These are phyloP conservation scores for Exophiala phaeomuriformis DNA, from an alignment of 2,329 filamentous ascomycete genomes.

Conservation along the genomic window DNA sequence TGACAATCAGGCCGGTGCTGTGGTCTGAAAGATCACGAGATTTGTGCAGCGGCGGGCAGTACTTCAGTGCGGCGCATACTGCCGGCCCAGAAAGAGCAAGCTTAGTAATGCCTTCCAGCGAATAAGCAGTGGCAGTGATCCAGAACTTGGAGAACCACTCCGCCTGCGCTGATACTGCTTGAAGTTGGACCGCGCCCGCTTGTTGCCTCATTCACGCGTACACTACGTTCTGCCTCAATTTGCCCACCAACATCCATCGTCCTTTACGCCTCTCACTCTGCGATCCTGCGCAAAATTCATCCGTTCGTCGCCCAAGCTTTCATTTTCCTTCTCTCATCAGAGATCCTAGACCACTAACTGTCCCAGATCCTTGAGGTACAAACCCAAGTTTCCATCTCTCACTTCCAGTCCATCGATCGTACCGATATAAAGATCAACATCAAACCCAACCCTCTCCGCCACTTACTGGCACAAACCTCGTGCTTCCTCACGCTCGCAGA, in stretches of 20 bases:
- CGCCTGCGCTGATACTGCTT: background rate
- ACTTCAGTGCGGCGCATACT: background rate
- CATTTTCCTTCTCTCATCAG: background rate
- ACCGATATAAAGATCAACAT: background rate
- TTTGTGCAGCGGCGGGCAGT: background rate
- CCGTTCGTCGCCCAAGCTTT: background rate
- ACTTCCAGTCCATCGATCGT: background rate
- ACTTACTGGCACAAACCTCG: constrained; percentile 18
- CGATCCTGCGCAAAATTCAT: background rate
- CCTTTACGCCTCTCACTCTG: background rate
- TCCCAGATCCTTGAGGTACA: no score
- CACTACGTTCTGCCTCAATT: background rate
- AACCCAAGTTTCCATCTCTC: no score
- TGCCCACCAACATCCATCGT: background rate
- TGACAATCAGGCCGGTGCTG: background rate
- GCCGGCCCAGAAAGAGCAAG: background rate
- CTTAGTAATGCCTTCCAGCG: background rate
- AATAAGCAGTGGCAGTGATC: no score
- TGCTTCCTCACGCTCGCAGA: constrained; percentile 20
- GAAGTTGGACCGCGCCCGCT: background rate
- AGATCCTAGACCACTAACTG: no score
- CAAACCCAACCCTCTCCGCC: background rate
- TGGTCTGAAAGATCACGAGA: background rate
- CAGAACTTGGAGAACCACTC: background rate
- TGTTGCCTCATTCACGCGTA: constrained; percentile 2